Percentiles rank a stretch among this genome's conserved stretches.
These are phyloP conservation scores for Claviceps purpurea DNA, from an alignment of 2,329 filamentous ascomycete species.

Conservation along the genomic window DNA sequence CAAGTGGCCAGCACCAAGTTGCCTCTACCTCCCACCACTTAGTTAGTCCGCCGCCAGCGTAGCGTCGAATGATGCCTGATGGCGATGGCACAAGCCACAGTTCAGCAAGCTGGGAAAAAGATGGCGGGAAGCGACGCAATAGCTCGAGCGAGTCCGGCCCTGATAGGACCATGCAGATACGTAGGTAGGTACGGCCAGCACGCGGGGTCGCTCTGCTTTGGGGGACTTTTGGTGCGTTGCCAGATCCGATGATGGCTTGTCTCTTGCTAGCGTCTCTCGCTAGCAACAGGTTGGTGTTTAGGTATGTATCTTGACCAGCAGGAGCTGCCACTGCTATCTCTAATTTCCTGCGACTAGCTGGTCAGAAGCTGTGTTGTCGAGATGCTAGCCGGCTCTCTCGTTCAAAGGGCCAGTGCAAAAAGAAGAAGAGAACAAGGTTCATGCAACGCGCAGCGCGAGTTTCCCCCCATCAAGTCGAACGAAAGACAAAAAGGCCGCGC, in stretches of 20 bases:
- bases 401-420: background rate
- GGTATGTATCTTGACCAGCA: background rate
- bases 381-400: background rate
- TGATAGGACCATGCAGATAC: background rate
- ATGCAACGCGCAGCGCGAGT: background rate
- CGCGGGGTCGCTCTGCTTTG: slow-evolving; percentile 5
- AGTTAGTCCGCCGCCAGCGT: background rate
- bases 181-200: background rate
- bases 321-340: background rate
- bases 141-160: background rate
- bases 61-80: background rate
- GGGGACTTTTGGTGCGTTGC: background rate
- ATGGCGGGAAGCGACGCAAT: too few species aligned
- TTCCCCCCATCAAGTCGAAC: background rate
- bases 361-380: background rate
- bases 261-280: background rate
- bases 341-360: background rate
- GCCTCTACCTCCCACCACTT: background rate
- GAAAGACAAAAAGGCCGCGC: background rate
- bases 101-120: too few species aligned
- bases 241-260: background rate
- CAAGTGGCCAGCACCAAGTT: background rate
- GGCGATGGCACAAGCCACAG: background rate
- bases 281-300: background rate
- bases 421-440: background rate